Conservation (phyloP, 495 filamentous ascomycete species). For the Parmelia sp. region DNA sequence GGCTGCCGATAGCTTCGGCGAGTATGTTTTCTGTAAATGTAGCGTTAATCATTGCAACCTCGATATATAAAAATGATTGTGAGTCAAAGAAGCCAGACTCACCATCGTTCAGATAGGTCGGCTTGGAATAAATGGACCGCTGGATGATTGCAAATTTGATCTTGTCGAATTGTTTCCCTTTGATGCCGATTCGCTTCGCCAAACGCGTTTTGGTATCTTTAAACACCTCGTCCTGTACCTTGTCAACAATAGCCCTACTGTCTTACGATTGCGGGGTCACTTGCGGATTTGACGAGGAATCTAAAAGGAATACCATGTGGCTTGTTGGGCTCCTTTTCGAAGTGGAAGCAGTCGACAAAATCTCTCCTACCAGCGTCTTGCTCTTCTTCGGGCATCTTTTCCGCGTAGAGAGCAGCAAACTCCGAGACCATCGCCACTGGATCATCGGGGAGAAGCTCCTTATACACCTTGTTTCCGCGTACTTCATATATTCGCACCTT, state of each 20-base stretch:
- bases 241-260: constrained; percentile 25
- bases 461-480: constrained; percentile 70
- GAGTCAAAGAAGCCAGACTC: constrained; percentile 30
- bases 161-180: constrained; percentile 97
- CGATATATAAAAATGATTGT: neutral
- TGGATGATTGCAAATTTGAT: constrained; percentile 88
- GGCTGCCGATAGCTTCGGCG: constrained; percentile 56
- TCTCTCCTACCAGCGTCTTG: constrained; percentile 50
- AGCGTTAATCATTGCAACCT: constrained; percentile 7
- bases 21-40: constrained; percentile 69
- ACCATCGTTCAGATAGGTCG: constrained; percentile 85
- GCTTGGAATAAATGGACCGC: constrained; percentile 60
- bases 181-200: constrained; percentile 83
- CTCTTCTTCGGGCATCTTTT: constrained; percentile 77
- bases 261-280: constrained; percentile 26
- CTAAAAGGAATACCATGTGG: constrained; percentile 81
- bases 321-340: constrained; percentile 76
- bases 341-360: constrained; percentile 74
- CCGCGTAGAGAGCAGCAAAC: constrained; percentile 75
- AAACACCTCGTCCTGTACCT: constrained; percentile 68
- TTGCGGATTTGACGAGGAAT: constrained; percentile 78
- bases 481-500: constrained; percentile 73
- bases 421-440: constrained; percentile 71
- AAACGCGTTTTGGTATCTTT: constrained; percentile 85
- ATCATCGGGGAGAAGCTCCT: constrained; percentile 58